Base-by-base conservation (phyloP, 352 stramenopile species). In the Globisporangium okanoganense region DNA sequence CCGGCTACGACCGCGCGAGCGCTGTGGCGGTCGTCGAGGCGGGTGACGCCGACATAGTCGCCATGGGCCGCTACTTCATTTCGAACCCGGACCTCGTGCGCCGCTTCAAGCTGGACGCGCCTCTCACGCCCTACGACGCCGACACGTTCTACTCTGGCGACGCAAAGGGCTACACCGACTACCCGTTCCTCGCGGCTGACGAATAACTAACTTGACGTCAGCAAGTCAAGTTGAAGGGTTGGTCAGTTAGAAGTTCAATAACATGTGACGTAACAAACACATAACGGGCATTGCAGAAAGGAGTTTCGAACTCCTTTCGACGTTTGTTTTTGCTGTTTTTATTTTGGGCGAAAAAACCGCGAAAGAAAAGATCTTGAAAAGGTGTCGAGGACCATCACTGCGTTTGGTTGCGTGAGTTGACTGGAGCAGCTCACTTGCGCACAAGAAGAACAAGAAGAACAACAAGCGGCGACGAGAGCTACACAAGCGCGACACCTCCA, bases 1-100 rank as follows among this genome's bases (percentile, higher is more conserved):
- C 72, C 3, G 68, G 71, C 7, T 84, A 74, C 58, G 66, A 67
- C 16, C 63, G 62, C 27, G 58, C 67, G n/a, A 70, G 45, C 13
- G 66, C 66, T 8, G 56, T 72, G 25, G 41, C 58, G 5, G 70
- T 70, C 22, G 62, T 86, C 9, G 55, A 52, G 2, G 40, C 66
- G 0, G 73, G 70, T 13, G 41, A 65, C 9, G 72, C 62, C 5
- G 76, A 87, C 44, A 58, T 73, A 22, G 68, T 87, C 10, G 75
- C 67, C 13, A 84, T 77, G 29, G 72, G 77, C 5, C 72, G 76
- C 38, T 66, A 68, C 56, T 86, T 82, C 56, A 85, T 86, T 43
- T 69, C 75, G 24, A 85, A 82, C 55, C 76, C 76, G 41, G 76
- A 85, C 44, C 44, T 86, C 33, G 70, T 81, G 25, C 62, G 70